phyloP scores from a whole-genome alignment of 352 stramenopile species.

The Globisporangium spinosum region DNA sequence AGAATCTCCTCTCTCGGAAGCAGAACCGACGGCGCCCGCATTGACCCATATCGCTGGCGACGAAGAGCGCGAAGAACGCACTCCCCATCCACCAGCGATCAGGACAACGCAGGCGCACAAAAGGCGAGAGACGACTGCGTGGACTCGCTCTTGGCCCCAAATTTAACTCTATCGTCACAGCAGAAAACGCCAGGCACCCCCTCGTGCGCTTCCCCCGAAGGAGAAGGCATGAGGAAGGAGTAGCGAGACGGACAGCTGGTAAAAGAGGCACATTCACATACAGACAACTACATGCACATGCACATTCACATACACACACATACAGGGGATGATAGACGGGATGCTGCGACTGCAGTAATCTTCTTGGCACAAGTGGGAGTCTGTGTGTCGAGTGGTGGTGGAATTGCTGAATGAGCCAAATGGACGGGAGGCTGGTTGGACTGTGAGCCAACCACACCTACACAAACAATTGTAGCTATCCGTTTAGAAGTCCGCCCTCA shows the following conservation, averaged over 20 bases:
- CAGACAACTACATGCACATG: background rate
- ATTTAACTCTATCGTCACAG: conserved; percentile 72
- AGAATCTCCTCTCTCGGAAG: conserved; percentile 26
- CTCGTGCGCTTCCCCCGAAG: conserved; percentile 7
- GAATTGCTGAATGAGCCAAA: background rate
- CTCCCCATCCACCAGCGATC: background rate
- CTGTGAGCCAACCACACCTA: background rate
- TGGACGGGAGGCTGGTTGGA: background rate
- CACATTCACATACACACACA: background rate
- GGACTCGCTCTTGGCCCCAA: conserved; percentile 52
- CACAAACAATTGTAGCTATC: background rate
- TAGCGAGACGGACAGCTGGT: conserved; percentile 52
- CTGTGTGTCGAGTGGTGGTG: no score
- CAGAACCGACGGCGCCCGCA: conserved; percentile 9
- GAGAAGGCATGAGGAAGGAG: conserved; percentile 14
- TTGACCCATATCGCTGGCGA: background rate
- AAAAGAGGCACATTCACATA: conserved; percentile 39
- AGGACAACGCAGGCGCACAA: conserved; percentile 23
- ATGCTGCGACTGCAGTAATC: background rate
- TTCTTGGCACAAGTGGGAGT: no score
- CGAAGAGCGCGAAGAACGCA: background rate
- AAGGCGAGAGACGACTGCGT: conserved; percentile 25
- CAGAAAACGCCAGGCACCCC: conserved; percentile 17
- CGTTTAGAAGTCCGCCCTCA: background rate
- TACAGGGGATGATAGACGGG: background rate